Evolutionary conservation across 2,329 filamentous ascomycete species (phyloP).

Genomic region (Pestalotiopsis fici): DNA sequence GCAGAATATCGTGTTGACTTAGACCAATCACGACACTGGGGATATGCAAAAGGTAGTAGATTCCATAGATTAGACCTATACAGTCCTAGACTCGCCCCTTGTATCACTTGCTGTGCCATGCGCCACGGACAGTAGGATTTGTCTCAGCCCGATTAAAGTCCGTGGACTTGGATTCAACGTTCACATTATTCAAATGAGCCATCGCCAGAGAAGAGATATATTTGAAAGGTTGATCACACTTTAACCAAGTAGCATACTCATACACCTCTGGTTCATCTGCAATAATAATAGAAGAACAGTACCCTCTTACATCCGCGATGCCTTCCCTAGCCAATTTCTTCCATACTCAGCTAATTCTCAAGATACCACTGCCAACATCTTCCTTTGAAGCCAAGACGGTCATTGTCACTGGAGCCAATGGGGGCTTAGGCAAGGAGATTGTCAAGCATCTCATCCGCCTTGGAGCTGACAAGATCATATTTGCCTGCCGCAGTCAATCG

Average conservation of each 20-base stretch:
- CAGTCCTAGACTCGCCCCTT: no score
- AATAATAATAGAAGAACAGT: not conserved
- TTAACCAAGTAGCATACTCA: not conserved
- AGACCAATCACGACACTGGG: no score
- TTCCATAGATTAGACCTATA: no score
- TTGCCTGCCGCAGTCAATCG: constrained; percentile 34
- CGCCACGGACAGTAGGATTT: no score
- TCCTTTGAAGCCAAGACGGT: not conserved
- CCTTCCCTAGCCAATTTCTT: constrained; percentile 16
- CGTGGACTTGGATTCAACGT: no score
- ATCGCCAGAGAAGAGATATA: not conserved
- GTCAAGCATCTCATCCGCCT: constrained; percentile 24
- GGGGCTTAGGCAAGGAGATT: constrained; percentile 13
- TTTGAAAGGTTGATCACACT: not conserved
- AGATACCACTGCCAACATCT: constrained; percentile 12
- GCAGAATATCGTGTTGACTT: no score
- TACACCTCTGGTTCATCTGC: not conserved
- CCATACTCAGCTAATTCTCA: constrained; percentile 15
- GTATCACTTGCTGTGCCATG: no score
- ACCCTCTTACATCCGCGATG: not conserved
- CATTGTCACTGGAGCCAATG: constrained; percentile 3
- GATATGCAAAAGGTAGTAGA: no score
- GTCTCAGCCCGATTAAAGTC: no score
- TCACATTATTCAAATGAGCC: no score
- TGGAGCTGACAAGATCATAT: constrained; percentile 35